These are phyloP conservation scores for Vigna radiata DNA, from an alignment of 306 rosid species.

Conservation along the genomic window DNA sequence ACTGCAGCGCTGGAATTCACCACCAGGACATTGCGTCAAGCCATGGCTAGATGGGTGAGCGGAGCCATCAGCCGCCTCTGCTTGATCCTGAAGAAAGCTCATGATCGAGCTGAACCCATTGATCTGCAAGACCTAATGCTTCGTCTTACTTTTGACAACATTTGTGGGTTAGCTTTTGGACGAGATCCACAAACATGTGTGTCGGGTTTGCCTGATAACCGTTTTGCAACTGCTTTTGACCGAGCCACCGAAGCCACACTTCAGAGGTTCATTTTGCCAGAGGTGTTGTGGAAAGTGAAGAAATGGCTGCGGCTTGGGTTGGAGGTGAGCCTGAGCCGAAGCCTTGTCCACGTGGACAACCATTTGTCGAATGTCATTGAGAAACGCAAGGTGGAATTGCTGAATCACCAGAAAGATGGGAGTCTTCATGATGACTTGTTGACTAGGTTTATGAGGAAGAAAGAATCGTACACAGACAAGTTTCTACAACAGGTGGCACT, in stretches of 20 bases:
- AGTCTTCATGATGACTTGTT: constrained; percentile 75
- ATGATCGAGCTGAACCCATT: constrained; percentile 54
- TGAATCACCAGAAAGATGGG: constrained; percentile 68
- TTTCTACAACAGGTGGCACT: constrained; percentile 87
- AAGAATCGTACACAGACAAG: constrained; percentile 70
- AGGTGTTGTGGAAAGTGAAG: constrained; percentile 77
- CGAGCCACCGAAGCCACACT: constrained; percentile 88
- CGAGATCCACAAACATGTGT: constrained; percentile 81
- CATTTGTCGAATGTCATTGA: constrained; percentile 78
- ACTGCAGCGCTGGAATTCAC: constrained; percentile 95
- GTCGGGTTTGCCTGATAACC: constrained; percentile 59
- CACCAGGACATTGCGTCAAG: constrained; percentile 86
- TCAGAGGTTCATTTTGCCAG: constrained; percentile 79
- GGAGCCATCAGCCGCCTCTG: constrained; percentile 85
- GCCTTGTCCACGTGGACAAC: constrained; percentile 68
- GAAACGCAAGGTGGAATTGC: constrained; percentile 79
- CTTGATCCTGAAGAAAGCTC: constrained; percentile 56
- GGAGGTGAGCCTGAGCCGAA: constrained; percentile 90
- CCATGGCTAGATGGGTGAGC: constrained; percentile 96
- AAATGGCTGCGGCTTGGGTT: constrained; percentile 90
- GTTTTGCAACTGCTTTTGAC: constrained; percentile 78
- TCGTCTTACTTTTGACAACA: constrained; percentile 87
- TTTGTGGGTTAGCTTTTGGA: constrained; percentile 90
- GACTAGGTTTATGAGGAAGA: constrained; percentile 88
- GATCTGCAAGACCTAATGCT: constrained; percentile 84